Evolutionary conservation across 2,329 filamentous ascomycete species (phyloP).

Genomic region (Neofusicoccum kwambonambiense): DNA sequence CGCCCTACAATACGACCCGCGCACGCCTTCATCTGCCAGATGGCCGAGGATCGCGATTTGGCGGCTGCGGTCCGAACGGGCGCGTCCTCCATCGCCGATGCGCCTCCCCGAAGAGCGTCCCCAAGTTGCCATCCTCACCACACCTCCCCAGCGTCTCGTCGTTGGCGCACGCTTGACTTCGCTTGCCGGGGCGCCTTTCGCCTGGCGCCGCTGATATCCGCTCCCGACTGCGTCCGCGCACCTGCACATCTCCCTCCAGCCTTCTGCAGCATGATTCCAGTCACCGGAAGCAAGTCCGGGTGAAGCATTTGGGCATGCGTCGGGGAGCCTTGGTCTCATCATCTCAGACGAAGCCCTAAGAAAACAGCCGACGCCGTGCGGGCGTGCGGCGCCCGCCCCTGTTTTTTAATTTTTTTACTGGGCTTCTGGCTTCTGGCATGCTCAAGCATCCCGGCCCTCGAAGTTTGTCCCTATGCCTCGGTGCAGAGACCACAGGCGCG

Average conservation of each 20-base stretch:
- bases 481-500: too few species aligned
- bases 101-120: not conserved
- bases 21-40: not conserved
- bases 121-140: not conserved
- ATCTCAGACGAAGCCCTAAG: not conserved
- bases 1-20: not conserved
- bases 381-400: not conserved
- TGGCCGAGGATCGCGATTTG: not conserved
- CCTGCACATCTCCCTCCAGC: too few species aligned
- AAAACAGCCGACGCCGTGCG: not conserved
- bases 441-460: not conserved
- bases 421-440: not conserved
- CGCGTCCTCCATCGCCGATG: conserved; percentile 1
- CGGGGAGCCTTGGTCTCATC: not conserved
- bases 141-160: too few species aligned
- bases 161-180: too few species aligned
- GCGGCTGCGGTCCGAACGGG: not conserved
- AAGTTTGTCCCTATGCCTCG: not conserved
- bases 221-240: not conserved
- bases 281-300: not conserved
- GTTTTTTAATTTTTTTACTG: not conserved
- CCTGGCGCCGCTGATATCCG: not conserved
- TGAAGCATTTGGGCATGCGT: not conserved
- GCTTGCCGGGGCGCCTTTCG: not conserved
- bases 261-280: too few species aligned